Base-by-base conservation (phyloP, 169 alveolate genomes). In the Eimeria tenella region DNA sequence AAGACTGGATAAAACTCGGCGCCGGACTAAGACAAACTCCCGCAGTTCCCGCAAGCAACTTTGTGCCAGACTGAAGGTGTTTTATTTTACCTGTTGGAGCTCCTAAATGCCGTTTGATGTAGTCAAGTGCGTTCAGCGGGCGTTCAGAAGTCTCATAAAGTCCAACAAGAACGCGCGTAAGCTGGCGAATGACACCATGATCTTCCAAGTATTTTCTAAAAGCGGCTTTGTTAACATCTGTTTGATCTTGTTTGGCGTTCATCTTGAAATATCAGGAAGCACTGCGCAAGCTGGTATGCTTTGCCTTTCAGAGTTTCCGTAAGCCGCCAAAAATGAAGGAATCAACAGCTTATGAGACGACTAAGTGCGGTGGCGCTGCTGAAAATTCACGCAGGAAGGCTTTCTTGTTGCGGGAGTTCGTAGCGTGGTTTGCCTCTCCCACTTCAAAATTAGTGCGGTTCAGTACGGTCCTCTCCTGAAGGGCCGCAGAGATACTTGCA, bases 101-200 rank as follows among this genome's bases (percentile, higher is more conserved):
- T 55, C 99, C 98, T 90, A 98, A 92, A 83, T 97, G 96, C 86
- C 96, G 96, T 91, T 97, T 98, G 93, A 98, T 96, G 96, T 94
- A 96, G 95, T 98, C 99, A 68, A 98, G 94, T 17, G 98, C 98
- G 71, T 93, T 93, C 60, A 56, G 79, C 17, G 95, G 95, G 68
- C 95, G 74, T 7, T 98, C 98, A 68, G 98, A 98, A 65, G 97
- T 98, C 95, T 97, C 99, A 90, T 98, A 98, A 25, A 98, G 96
- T 68, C 98, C 98, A 65, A 98, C 99, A 55, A 98, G 96, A 9
- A 98, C 98, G 87, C 98, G 96, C 6, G 99, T 97, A 42, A 98
- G 96, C 94, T 98, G 96, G 63, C 97, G 98, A 73, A 98, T 93
- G 73, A 98, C 98, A 13, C 99, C 98, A 62, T 97, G 95, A 93